phyloP scores from a whole-genome alignment of 108 stramenopile species.

The Skeletonema costatum region DNA sequence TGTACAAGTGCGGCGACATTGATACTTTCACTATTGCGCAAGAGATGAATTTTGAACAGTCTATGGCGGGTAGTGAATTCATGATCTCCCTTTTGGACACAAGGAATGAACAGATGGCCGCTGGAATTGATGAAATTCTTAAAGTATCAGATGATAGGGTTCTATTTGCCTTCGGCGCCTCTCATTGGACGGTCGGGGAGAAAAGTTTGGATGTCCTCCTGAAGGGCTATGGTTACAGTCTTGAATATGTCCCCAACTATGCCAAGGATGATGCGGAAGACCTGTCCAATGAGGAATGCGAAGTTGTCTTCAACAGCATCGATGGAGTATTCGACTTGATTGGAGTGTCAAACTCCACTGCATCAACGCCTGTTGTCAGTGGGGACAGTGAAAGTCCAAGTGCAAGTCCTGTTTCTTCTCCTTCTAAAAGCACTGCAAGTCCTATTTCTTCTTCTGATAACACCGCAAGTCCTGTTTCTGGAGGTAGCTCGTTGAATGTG shows the following conservation, averaged over 20 bases:
- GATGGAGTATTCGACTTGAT: neutral
- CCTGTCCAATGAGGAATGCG: conserved; percentile 15
- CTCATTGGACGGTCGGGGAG: conserved; percentile 18
- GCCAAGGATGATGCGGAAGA: conserved; percentile 4
- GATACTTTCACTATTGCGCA: neutral
- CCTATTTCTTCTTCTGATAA: too few species aligned
- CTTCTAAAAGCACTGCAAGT: too few species aligned
- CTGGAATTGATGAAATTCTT: conserved; percentile 11
- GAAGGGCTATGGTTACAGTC: conserved; percentile 20
- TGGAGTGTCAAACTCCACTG: neutral
- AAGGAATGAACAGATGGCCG: conserved; percentile 31
- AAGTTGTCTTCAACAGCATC: neutral
- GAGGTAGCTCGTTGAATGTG: too few species aligned
- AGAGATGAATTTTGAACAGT: neutral
- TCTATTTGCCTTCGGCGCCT: conserved; percentile 20
- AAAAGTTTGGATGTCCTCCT: conserved; percentile 10
- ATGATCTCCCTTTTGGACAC: neutral
- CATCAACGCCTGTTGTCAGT: too few species aligned
- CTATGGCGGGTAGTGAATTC: neutral
- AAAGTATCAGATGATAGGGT: conserved; percentile 8
- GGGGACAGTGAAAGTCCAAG: too few species aligned
- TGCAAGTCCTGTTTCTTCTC: too few species aligned
- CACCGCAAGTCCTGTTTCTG: too few species aligned
- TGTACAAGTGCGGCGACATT: neutral
- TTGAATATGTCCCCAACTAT: conserved; percentile 21